A percentile compares a stretch with the other conserved stretches of the same genome.
Evolutionary conservation across 2,329 filamentous ascomycete species (phyloP).

Genomic region (Fusarium irregulare): DNA sequence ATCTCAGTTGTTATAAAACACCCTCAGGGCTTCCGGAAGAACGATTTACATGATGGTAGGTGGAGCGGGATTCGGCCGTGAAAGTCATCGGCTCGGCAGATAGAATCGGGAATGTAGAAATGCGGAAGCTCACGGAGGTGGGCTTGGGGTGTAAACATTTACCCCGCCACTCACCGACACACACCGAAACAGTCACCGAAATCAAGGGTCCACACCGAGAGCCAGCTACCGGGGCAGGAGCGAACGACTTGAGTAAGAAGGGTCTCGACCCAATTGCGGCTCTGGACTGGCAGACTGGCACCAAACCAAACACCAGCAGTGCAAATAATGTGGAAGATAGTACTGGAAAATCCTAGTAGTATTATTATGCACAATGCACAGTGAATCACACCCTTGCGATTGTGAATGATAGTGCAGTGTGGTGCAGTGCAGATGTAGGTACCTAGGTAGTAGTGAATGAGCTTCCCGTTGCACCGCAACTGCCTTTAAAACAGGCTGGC

Average conservation of each 20-base stretch:
- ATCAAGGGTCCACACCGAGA: conserved; percentile 12
- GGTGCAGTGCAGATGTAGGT: neutral
- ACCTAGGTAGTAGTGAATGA: neutral
- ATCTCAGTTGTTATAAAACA: conserved; percentile 6
- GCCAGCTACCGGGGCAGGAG: neutral
- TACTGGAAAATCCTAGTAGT: fast-evolving
- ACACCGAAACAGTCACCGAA: conserved; percentile 6
- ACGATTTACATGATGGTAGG: conserved; percentile 43
- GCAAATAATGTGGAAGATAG: neutral
- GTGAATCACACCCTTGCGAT: neutral
- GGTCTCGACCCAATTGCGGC: neutral
- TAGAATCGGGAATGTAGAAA: conserved; percentile 44
- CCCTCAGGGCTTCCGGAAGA: conserved; percentile 40
- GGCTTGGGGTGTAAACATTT: conserved; percentile 42
- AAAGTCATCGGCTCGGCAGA: conserved; percentile 46
- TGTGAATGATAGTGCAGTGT: neutral
- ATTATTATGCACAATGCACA: neutral
- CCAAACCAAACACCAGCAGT: neutral
- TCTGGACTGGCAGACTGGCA: too few species aligned
- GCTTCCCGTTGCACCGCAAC: neutral
- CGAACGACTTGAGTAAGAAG: neutral
- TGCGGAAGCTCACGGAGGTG: conserved; percentile 1
- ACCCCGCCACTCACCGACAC: conserved; percentile 43
- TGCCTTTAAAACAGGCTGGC: neutral
- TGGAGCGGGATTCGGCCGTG: conserved; percentile 32